Base-by-base conservation (phyloP, 208 protist genomes). In the Endotrypanum monterogeii region DNA sequence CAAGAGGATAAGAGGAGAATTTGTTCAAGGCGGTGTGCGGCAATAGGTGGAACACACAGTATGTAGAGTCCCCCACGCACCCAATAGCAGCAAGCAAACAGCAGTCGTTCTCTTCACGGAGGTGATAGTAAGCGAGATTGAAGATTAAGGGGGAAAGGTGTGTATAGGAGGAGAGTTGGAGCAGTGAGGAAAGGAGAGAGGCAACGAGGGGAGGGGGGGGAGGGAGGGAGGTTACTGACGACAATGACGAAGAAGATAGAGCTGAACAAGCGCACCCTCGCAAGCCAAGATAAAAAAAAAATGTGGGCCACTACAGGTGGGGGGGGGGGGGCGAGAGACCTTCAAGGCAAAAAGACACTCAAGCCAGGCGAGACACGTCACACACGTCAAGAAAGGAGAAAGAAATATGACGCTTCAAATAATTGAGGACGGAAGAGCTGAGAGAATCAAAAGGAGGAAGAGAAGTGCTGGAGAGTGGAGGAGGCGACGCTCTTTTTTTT, bases 261-360 rank as follows among this genome's bases (percentile, higher is more conserved):
- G 12, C 44, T 48, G 12, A 48, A 5, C 44, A 48, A 48, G 12
- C 8, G 12, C 44, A 48, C 44, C 5, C 44, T 48, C 44, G 12
- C 44, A 0, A 48, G 8, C 5, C 44, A 48, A 48, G 44, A 48
- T 48, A 48, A n/a, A n/a, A n/a, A n/a, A n/a, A n/a, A n/a, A n/a
- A n/a, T n/a, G n/a, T n/a, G n/a, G 44, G 44, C 44, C 37, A 32
- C 37, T 71, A 12, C 41, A 80, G 39, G 32, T 20, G 20, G 52
- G 28, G 37, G 44, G 48, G 12, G 28, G 60, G 74, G 44, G 54
- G 51, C 9, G 14, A 25, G 54, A 35, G 28, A 18, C 14, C 32
- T 20, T 18, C 35, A 80, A 62, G 55, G 37, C 46, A 67, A 78
- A 37, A 20, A 18, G 30, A 32, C 8, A 16, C 14, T 16, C 35